Percentiles rank a stretch among this genome's conserved stretches.
Conservation (phyloP, 2,329 filamentous ascomycete genomes). For the Botrytis deweyae region DNA sequence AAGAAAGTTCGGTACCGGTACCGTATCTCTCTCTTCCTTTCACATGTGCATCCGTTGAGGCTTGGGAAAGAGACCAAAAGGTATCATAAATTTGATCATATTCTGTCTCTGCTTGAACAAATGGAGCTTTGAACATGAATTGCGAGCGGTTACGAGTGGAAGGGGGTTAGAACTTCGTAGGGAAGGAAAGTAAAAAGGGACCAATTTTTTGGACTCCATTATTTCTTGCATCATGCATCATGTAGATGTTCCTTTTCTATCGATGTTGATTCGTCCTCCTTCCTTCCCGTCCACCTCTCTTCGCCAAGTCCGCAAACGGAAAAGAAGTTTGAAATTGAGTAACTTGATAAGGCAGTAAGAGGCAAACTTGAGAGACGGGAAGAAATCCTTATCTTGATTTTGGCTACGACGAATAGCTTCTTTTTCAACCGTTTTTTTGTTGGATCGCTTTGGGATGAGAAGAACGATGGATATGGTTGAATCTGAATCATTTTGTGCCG, state of each 20-base stretch:
- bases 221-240: slow-evolving; percentile 14
- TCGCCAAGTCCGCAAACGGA: slow-evolving; percentile 3
- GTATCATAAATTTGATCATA: slow-evolving; percentile 7
- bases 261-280: not conserved
- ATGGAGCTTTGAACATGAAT: not conserved
- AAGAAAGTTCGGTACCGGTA: not conserved
- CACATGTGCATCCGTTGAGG: not conserved
- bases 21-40: not conserved
- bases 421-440: not conserved
- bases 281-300: not conserved
- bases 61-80: not conserved
- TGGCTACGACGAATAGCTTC: not conserved
- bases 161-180: not conserved
- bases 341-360: slow-evolving; percentile 6
- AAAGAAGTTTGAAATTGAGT: not conserved
- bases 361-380: not conserved
- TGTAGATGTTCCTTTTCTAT: not conserved
- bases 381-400: not conserved
- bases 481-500: not conserved
- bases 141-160: not conserved
- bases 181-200: not conserved
- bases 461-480: not conserved
- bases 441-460: not conserved
- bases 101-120: not conserved
- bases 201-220: not conserved